Evolutionary conservation across 2,329 filamentous ascomycete genomes (phyloP), one percentile per base, ranked within the genome.

Genomic region (Chaetomium globosum): DNA sequence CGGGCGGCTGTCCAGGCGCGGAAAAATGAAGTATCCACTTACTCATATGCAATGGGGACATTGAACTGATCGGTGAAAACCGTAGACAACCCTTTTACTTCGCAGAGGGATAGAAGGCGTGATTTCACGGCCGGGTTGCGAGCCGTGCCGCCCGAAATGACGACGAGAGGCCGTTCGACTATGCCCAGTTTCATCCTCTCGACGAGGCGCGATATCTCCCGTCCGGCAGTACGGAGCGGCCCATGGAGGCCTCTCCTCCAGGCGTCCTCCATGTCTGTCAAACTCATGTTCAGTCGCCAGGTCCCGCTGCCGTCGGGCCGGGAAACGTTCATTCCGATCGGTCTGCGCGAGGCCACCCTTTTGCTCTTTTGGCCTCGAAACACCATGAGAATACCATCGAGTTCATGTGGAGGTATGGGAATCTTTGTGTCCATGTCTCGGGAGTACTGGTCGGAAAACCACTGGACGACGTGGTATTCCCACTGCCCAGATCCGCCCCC

Each of bases 101-200:
- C 9, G 8, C 46, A 48, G 5, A 48, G n/a, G 46, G 7, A 9
- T 12, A 12, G 3, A 2, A 48, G 9, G 19, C 8, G 21, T 48
- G 46, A 48, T 48, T 48, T 48, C n/a, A 48, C 46, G 1, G n/a
- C 46, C 46, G 46, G 46, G 46, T 48, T 48, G 46, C 46, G 46
- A n/a, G 46, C 46, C n/a, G 46, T 48, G n/a, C 46, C 46, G n/a
- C 46, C 46, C n/a, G 46, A 48, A 12, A 48, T 9, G 1, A 48
- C 46, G 46, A 48, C 46, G 21, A 48, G 46, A 48, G 46, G 46
- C 8, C 8, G 19, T 6, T n/a, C 21, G 10, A 48, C 46, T 2
- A 48, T 8, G 3, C 46, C 46, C 7, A 21, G 6, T 12, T 23
- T 23, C 46, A 12, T 48, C n/a, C n/a, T 48, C n/a, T 48, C 46